Percentiles rank a stretch among this genome's conserved stretches.
phyloP scores from a whole-genome alignment of 495 filamentous ascomycete genomes.

The Daldinia vernicosa region DNA sequence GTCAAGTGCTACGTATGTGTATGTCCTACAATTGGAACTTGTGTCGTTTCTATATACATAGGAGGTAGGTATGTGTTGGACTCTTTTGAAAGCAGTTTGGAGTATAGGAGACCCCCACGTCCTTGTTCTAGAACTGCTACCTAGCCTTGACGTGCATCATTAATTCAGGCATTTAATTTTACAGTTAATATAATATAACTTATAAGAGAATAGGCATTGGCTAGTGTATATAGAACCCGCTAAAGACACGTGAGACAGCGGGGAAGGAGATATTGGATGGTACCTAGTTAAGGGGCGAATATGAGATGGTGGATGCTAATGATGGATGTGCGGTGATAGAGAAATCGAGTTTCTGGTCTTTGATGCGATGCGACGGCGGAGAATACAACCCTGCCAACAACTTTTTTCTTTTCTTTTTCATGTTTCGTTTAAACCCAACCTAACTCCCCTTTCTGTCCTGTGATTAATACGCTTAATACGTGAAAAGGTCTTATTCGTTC shows the following conservation, averaged over 20 bases:
- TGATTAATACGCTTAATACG: neutral
- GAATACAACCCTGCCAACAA: constrained; percentile 22
- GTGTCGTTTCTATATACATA: too few relatives aligned
- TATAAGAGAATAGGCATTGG: neutral
- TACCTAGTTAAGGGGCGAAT: neutral
- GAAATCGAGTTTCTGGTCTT: constrained; percentile 20
- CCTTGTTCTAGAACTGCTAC: neutral
- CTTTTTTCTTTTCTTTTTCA: neutral
- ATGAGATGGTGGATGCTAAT: neutral
- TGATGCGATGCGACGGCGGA: constrained; percentile 26
- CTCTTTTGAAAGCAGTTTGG: neutral
- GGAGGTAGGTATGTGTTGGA: too few relatives aligned
- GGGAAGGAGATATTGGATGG: constrained; percentile 27
- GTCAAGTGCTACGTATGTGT: neutral
- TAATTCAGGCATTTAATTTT: neutral
- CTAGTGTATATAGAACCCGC: neutral
- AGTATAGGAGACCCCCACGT: constrained; percentile 5
- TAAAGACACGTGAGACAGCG: constrained; percentile 30
- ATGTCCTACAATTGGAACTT: too few relatives aligned
- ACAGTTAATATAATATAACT: neutral
- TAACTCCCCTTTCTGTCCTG: neutral
- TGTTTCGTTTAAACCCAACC: neutral
- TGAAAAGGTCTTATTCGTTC: neutral
- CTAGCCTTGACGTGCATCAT: neutral
- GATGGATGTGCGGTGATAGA: neutral